Evolutionary conservation across 2,329 filamentous ascomycete species (phyloP).

Genomic region (Penicillium sp.): DNA sequence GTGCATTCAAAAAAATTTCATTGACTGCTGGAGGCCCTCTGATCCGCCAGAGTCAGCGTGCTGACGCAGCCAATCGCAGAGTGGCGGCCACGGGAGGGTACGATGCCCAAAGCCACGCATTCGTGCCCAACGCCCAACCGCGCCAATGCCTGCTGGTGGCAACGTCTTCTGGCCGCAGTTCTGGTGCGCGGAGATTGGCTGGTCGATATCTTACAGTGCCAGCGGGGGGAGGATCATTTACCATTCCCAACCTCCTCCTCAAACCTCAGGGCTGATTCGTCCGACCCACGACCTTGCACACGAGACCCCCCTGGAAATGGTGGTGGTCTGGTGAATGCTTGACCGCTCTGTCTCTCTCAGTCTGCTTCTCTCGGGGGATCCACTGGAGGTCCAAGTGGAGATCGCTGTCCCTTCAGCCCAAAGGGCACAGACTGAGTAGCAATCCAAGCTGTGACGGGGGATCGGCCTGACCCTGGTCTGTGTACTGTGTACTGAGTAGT

Average conservation of each 20-base stretch:
- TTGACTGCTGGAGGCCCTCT: not conserved
- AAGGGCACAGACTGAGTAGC: slow-evolving; percentile 26
- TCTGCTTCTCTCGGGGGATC: slow-evolving; percentile 3
- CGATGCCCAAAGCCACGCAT: slow-evolving; percentile 43
- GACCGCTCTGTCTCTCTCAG: slow-evolving; percentile 7
- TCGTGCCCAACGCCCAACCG: slow-evolving; percentile 38
- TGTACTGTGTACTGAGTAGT: not conserved
- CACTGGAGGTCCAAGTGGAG: slow-evolving; percentile 14
- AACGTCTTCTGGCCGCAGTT: slow-evolving; percentile 17
- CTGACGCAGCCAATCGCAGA: slow-evolving; percentile 25
- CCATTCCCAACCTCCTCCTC: slow-evolving; percentile 1
- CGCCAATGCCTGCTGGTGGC: slow-evolving; percentile 19
- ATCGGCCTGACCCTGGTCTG: slow-evolving; percentile 15
- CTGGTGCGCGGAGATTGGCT: slow-evolving; percentile 16
- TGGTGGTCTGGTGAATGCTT: slow-evolving; percentile 4
- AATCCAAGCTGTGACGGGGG: slow-evolving; percentile 26
- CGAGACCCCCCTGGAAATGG: slow-evolving; percentile 1
- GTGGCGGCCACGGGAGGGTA: slow-evolving; percentile 17
- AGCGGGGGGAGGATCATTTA: slow-evolving; percentile 16
- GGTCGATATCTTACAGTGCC: slow-evolving; percentile 5
- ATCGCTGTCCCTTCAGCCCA: slow-evolving; percentile 8
- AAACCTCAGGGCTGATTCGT: slow-evolving; percentile 14
- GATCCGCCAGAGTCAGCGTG: slow-evolving; percentile 17
- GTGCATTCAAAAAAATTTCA: not conserved
- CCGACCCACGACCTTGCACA: slow-evolving; percentile 9